Evolutionary conservation across 805 yeast species (phyloP).

Genomic region (Pichia californica): DNA sequence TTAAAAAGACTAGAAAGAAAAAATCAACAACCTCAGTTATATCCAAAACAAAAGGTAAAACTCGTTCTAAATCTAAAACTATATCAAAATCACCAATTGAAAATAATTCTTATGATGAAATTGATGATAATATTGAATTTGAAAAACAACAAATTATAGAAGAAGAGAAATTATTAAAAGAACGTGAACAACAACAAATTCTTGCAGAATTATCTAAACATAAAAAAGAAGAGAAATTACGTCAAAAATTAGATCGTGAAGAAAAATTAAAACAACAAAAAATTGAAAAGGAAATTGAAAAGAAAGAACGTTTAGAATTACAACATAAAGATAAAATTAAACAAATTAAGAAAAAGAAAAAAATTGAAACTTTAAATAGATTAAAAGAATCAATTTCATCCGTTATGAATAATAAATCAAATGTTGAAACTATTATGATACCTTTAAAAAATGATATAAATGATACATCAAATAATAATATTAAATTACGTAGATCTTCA

Average conservation of each 20-base stretch:
- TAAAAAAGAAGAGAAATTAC: constrained; percentile 19
- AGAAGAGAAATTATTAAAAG: background rate
- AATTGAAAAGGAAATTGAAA: constrained; percentile 10
- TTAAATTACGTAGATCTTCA: constrained; percentile 37
- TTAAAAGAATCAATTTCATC: constrained; percentile 4
- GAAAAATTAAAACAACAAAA: constrained; percentile 15
- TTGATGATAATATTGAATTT: background rate
- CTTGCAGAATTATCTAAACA: constrained; percentile 22
- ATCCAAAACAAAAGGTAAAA: too few relatives aligned
- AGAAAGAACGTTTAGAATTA: constrained; percentile 12
- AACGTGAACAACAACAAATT: constrained; percentile 22
- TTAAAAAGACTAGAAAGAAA: constrained; percentile 1
- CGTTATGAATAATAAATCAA: background rate
- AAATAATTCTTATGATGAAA: background rate
- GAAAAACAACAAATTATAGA: background rate
- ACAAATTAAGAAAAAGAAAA: background rate
- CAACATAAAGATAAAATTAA: background rate
- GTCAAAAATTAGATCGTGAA: constrained; percentile 11
- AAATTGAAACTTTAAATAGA: constrained; percentile 4
- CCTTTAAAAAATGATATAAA: constrained; percentile 9
- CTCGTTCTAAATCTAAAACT: too few relatives aligned
- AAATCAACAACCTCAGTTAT: too few relatives aligned
- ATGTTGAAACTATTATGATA: constrained; percentile 10
- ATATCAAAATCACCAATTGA: background rate
- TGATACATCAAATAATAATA: background rate